A percentile compares a stretch with the other conserved stretches of the same genome.
Evolutionary conservation across 116 monocot genomes (phyloP).

Genomic region (Papilionanthe hybrid): DNA sequence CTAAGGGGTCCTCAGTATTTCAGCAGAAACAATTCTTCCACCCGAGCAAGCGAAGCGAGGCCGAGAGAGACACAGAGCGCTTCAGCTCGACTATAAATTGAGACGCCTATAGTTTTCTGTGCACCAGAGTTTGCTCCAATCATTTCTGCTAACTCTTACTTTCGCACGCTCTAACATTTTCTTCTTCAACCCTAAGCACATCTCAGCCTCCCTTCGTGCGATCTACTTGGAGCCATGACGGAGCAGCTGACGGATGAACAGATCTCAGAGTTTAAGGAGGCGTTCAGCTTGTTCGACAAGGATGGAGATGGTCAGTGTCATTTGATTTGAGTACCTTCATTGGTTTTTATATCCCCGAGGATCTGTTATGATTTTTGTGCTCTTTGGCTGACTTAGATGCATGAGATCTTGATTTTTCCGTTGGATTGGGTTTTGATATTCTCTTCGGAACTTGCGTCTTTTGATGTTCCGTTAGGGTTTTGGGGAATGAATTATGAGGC

Average conservation of each 20-base stretch:
- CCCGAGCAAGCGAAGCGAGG: too few species aligned
- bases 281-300: slow-evolving; percentile 24
- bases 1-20: too few species aligned
- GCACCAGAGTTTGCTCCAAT: background rate
- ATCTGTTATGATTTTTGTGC: background rate
- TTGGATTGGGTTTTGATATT: background rate
- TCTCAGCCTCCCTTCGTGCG: background rate
- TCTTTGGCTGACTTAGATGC: background rate
- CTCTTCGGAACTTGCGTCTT: background rate
- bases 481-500: background rate
- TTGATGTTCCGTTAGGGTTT: background rate
- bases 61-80: too few species aligned
- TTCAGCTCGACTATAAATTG: background rate
- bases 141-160: background rate
- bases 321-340: background rate
- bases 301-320: slow-evolving; percentile 14
- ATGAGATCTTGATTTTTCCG: background rate
- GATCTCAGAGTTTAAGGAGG: slow-evolving; percentile 24
- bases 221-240: slow-evolving; percentile 6
- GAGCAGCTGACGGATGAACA: slow-evolving; percentile 19
- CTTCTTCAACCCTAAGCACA: background rate
- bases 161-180: background rate
- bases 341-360: background rate
- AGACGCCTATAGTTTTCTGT: background rate
- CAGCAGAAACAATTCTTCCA: too few species aligned